Conservation (phyloP, 768 basidiomycete genomes). For the Clitopilus passeckerianus region DNA sequence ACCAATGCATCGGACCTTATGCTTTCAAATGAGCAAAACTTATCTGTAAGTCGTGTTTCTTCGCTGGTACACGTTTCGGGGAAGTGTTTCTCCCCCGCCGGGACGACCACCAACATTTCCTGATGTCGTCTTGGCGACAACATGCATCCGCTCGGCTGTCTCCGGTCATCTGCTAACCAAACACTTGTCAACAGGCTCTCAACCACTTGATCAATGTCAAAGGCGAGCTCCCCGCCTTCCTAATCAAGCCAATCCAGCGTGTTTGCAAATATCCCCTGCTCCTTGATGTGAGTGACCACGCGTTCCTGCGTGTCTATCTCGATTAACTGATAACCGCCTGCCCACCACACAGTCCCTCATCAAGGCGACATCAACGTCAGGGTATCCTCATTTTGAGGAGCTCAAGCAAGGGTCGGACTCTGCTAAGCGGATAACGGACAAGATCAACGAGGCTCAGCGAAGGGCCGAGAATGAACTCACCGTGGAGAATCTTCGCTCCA, state of each 20-base stretch:
- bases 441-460: conserved; percentile 93
- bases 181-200: conserved; percentile 53
- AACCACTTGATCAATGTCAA: conserved; percentile 86
- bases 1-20: conserved; percentile 82
- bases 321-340: conserved; percentile 7
- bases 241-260: conserved; percentile 98
- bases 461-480: conserved; percentile 89
- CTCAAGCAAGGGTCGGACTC: conserved; percentile 80
- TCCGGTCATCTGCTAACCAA: conserved; percentile 31
- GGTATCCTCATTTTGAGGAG: conserved; percentile 74
- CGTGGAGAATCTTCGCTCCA: conserved; percentile 75
- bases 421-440: conserved; percentile 89
- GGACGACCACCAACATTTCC: neutral
- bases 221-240: conserved; percentile 90
- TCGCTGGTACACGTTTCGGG: conserved; percentile 9
- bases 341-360: conserved; percentile 53
- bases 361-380: conserved; percentile 58
- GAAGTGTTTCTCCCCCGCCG: conserved; percentile 4
- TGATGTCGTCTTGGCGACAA: conserved; percentile 29
- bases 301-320: conserved; percentile 7
- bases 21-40: conserved; percentile 79
- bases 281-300: conserved; percentile 62
- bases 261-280: conserved; percentile 98
- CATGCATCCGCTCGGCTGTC: conserved; percentile 15
- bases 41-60: conserved; percentile 56